These are phyloP conservation scores for Verticillium dahliae DNA, from an alignment of 2,329 filamentous ascomycete species.

Conservation along the genomic window DNA sequence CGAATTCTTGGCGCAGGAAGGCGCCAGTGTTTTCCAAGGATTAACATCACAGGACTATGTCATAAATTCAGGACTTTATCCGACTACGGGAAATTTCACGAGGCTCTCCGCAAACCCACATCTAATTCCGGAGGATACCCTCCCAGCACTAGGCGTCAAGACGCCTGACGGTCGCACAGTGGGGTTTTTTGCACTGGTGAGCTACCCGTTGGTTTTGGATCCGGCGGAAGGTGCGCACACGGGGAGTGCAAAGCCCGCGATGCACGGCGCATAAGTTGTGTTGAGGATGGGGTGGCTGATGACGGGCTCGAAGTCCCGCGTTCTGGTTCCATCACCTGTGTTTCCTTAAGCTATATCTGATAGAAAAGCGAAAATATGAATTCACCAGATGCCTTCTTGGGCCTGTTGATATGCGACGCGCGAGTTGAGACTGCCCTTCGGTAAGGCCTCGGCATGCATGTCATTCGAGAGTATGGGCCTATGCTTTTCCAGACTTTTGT, in stretches of 20 bases:
- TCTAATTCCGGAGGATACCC: neutral
- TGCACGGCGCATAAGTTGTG: neutral
- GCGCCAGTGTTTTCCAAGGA: neutral
- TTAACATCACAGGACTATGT: neutral
- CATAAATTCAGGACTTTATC: neutral
- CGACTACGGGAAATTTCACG: neutral
- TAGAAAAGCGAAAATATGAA: neutral
- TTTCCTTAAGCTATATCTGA: neutral
- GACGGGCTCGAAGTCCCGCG: neutral
- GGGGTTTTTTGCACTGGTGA: neutral
- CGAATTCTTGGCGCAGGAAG: neutral
- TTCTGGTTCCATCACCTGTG: neutral
- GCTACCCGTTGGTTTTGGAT: neutral
- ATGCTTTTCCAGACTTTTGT: neutral
- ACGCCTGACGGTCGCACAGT: neutral
- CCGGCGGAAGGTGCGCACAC: neutral
- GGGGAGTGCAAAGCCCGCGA: neutral
- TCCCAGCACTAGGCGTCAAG: neutral
- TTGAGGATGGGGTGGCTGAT: neutral
- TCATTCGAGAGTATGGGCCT: neutral
- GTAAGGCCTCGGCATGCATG: neutral
- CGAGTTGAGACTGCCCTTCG: neutral
- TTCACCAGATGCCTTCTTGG: neutral
- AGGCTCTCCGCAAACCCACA: neutral
- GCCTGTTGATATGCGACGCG: neutral